Conservation (phyloP, 2,329 filamentous ascomycete species). For the Fusarium drepaniforme region DNA sequence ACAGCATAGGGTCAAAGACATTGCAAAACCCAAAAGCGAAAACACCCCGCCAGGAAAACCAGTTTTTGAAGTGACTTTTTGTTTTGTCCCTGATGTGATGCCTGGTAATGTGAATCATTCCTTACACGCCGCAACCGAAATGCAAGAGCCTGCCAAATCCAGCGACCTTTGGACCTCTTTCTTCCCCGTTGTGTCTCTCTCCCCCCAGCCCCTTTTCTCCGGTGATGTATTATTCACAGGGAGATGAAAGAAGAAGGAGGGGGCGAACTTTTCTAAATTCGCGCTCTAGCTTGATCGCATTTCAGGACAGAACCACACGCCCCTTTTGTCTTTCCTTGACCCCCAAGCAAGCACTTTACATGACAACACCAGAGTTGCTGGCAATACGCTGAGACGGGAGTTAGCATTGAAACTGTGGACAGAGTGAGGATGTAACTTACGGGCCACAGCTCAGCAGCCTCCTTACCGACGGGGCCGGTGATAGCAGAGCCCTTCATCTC, state of each 20-base stretch:
- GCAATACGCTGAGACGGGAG: conserved; percentile 84
- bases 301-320: conserved; percentile 46
- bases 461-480: conserved; percentile 99
- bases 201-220: conserved; percentile 20
- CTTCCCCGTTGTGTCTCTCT: conserved; percentile 36
- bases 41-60: conserved; percentile 5
- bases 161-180: conserved; percentile 49
- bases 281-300: conserved; percentile 50
- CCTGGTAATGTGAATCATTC: conserved; percentile 61
- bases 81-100: conserved; percentile 62
- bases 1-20: background rate
- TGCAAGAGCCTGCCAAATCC: conserved; percentile 63
- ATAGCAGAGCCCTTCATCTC: conserved; percentile 99
- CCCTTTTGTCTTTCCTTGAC: conserved; percentile 46
- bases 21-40: conserved; percentile 15
- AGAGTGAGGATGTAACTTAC: conserved; percentile 65
- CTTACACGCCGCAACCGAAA: conserved; percentile 67
- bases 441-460: conserved; percentile 99
- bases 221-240: conserved; percentile 25
- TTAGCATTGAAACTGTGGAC: conserved; percentile 42
- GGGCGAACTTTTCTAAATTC: conserved; percentile 34
- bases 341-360: conserved; percentile 75
- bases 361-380: conserved; percentile 99
- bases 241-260: conserved; percentile 35
- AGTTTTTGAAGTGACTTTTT: conserved; percentile 49